Percentiles rank a stretch among this genome's conserved stretches.
Conservation (phyloP, 1,284 basidiomycete genomes). For the Bondarzewia mesenterica region DNA sequence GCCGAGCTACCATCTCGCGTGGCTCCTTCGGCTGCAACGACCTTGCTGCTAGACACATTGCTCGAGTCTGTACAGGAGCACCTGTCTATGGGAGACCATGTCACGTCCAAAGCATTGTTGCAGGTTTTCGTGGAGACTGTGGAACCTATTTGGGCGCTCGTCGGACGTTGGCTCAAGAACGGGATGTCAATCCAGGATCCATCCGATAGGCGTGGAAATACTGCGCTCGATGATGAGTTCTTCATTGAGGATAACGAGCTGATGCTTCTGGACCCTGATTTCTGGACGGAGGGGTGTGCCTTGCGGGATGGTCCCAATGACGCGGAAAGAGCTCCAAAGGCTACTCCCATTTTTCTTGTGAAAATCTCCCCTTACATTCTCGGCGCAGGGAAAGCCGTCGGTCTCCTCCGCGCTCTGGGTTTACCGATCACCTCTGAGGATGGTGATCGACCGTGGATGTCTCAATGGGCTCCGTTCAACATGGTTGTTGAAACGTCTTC, state of each 20-base stretch:
- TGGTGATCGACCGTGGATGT: slow-evolving; percentile 4
- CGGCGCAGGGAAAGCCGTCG: slow-evolving; percentile 72
- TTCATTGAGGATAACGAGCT: slow-evolving; percentile 70
- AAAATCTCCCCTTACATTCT: slow-evolving; percentile 53
- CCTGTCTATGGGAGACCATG: slow-evolving; percentile 44
- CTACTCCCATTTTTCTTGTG: slow-evolving; percentile 53
- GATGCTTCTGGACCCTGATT: slow-evolving; percentile 62
- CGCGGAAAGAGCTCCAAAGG: slow-evolving; percentile 21
- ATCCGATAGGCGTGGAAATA: slow-evolving; percentile 10
- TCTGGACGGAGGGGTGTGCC: slow-evolving; percentile 72
- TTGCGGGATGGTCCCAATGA: slow-evolving; percentile 36
- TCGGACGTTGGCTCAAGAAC: slow-evolving; percentile 64
- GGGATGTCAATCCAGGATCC: slow-evolving; percentile 57
- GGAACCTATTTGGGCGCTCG: slow-evolving; percentile 68
- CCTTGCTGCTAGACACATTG: slow-evolving; percentile 55
- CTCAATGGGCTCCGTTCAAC: slow-evolving; percentile 24
- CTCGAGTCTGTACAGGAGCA: slow-evolving; percentile 46
- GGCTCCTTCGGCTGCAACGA: slow-evolving; percentile 41
- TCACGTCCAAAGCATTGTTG: slow-evolving; percentile 47
- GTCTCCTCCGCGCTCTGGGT: slow-evolving; percentile 50
- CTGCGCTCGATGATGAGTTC: slow-evolving; percentile 66
- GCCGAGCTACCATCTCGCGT: slow-evolving; percentile 33
- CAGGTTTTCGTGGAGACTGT: slow-evolving; percentile 54
- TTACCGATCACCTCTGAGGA: slow-evolving; percentile 10
- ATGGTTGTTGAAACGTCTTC: slow-evolving; percentile 16